phyloP scores from a whole-genome alignment of 2,329 filamentous ascomycete species.

The Fusarium duplospermum region DNA sequence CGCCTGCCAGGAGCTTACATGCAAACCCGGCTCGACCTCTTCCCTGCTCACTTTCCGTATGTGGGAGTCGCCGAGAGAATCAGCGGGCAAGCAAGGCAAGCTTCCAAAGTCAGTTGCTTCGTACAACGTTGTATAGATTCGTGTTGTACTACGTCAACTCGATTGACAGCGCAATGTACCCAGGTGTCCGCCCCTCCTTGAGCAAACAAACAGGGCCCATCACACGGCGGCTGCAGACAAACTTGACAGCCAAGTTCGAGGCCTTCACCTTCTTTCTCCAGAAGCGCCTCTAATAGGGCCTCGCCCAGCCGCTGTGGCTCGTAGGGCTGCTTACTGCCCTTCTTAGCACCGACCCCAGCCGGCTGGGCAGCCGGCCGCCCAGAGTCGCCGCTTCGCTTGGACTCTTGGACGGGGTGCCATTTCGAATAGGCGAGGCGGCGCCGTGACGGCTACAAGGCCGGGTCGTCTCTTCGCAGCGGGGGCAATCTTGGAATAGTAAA shows the following conservation, averaged over 20 bases:
- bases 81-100: conserved; percentile 4
- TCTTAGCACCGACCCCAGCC: not conserved
- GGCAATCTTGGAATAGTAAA: conserved; percentile 3
- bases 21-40: not conserved
- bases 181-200: not conserved
- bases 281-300: not conserved
- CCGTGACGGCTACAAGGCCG: not conserved
- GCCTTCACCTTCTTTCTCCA: not conserved
- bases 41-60: conserved; percentile 20
- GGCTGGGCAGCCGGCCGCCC: not conserved
- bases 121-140: not conserved
- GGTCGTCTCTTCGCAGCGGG: conserved; percentile 5
- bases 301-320: conserved; percentile 28
- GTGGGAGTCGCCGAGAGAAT: conserved; percentile 32
- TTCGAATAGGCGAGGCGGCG: conserved; percentile 37
- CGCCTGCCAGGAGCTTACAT: not conserved
- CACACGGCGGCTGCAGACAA: conserved; percentile 1
- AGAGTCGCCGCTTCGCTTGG: conserved; percentile 13
- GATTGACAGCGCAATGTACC: not conserved
- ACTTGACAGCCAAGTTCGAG: not conserved
- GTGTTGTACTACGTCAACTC: not conserved
- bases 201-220: not conserved
- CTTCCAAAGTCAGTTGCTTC: not conserved
- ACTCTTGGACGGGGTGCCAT: conserved; percentile 15
- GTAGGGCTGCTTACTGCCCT: conserved; percentile 36